These are phyloP conservation scores for Raffaelea arxii DNA, from an alignment of 2,329 filamentous ascomycete species.

Conservation along the genomic window DNA sequence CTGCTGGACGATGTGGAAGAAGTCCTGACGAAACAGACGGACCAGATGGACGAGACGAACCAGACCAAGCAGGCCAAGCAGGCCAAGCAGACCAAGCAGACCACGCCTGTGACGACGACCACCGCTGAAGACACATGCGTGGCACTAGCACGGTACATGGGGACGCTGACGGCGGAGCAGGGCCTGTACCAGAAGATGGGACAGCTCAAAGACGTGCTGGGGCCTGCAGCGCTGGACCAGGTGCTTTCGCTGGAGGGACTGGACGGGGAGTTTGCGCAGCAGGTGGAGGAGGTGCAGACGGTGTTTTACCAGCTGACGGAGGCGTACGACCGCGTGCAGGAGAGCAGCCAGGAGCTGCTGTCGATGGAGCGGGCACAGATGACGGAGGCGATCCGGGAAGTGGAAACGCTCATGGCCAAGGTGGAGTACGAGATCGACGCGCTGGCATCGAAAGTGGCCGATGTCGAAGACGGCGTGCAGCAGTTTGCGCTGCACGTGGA, in stretches of 20 bases:
- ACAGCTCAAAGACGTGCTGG: slow-evolving; percentile 40
- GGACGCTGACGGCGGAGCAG: slow-evolving; percentile 43
- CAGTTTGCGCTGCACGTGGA: slow-evolving; percentile 73
- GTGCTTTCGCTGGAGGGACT: slow-evolving; percentile 47
- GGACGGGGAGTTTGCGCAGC: slow-evolving; percentile 50
- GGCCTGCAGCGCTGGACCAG: slow-evolving; percentile 52
- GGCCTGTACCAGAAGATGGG: slow-evolving; percentile 44
- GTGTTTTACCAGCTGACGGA: slow-evolving; percentile 64
- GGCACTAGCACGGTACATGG: slow-evolving; percentile 22
- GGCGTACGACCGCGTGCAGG: slow-evolving; percentile 56
- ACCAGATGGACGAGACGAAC: background rate
- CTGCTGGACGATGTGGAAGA: slow-evolving; percentile 16
- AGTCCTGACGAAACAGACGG: no score
- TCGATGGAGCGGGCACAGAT: slow-evolving; percentile 59
- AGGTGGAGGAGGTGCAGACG: slow-evolving; percentile 55
- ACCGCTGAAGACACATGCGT: slow-evolving; percentile 8
- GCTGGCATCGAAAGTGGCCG: slow-evolving; percentile 69
- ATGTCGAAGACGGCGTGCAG: slow-evolving; percentile 73
- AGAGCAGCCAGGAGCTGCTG: slow-evolving; percentile 59
- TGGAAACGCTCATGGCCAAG: slow-evolving; percentile 73
- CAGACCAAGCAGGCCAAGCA: background rate
- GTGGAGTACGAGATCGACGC: slow-evolving; percentile 86
- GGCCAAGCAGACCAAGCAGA: background rate
- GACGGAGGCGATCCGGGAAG: slow-evolving; percentile 62
- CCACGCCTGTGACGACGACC: background rate